Evolutionary conservation across 2,329 filamentous ascomycete species (phyloP), one percentile per base, ranked within the genome.

Genomic region (Albophoma yamanashiensis): DNA sequence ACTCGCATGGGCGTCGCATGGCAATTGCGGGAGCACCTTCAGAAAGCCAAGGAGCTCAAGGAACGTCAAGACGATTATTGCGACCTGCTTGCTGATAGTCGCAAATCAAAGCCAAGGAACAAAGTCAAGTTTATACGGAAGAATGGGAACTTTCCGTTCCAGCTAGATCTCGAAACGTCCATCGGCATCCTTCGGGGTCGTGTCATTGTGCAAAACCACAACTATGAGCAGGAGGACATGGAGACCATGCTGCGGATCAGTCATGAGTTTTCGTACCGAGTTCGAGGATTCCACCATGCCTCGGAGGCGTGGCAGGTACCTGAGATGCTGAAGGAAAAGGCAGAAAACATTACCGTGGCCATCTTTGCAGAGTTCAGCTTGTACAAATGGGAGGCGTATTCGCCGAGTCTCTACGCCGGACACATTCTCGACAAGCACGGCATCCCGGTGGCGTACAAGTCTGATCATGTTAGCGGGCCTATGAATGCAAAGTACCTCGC

Each of bases 361-460:
- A 76, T 72, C 0, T 79, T 78, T 65, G 70, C 75, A 7, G 75
- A 76, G 39, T 73, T 74, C 56, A 68, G 69, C 22, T 66, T 76
- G 20, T 78, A 76, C 62, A 78, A 78, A 63, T 68, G 70, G 56
- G 76, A 79, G 63, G 70, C 73, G 0, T 78, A 78, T 57, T 67
- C 69, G 8, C 69, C 74, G 7, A 78, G 70, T 62, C 65, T 78
- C 11, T 75, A 70, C 56, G 73, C 74, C 11, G 73, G 73, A 1
- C 73, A 71, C 31, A 74, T 77, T 38, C 68, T 78, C 17, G 66
- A 70, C 40, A 69, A 76, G 15, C 71, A 75, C 61, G 73, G 70
- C 25, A 65, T 79, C 12, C 72, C 74, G 0, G 69, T 78, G 8
- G 76, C 75, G 11, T 78, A 75, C 60, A 78, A 78, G 67, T 77